A percentile compares a stretch with the other conserved stretches of the same genome.
phyloP scores from a whole-genome alignment of 345 rosid genomes.

The Cochlearia excelsa region DNA sequence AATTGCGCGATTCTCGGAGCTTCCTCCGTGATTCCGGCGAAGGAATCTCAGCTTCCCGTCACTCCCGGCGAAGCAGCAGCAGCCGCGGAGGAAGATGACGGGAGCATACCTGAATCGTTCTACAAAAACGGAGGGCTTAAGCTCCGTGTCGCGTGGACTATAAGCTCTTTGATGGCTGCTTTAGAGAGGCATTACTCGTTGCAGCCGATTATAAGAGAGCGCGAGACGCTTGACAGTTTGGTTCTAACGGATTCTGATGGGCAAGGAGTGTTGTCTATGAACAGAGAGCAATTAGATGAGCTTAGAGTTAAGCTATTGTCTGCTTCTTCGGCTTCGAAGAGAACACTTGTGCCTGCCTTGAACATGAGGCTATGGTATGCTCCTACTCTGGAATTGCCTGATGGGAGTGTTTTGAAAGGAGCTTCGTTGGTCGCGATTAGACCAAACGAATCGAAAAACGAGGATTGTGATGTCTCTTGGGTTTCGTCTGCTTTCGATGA shows the following conservation, averaged over 20 bases:
- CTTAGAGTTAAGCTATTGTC: constrained; percentile 83
- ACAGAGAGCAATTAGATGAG: constrained; percentile 88
- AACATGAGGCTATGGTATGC: constrained; percentile 98
- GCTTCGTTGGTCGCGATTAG: constrained; percentile 91
- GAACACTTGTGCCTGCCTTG: constrained; percentile 88
- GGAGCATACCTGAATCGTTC: constrained; percentile 21
- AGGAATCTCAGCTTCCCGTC: neutral
- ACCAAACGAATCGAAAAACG: constrained; percentile 75
- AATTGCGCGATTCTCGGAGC: constrained; percentile 93
- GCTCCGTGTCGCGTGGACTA: neutral
- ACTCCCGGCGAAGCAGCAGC: constrained; percentile 15
- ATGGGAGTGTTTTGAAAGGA: constrained; percentile 77
- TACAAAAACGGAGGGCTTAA: neutral
- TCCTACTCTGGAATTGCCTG: constrained; percentile 71
- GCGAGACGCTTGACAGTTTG: constrained; percentile 73
- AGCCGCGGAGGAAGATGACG: constrained; percentile 55
- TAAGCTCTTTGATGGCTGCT: constrained; percentile 66
- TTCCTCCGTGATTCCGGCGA: constrained; percentile 49
- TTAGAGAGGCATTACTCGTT: constrained; percentile 88
- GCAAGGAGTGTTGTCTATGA: constrained; percentile 90
- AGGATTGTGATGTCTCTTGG: constrained; percentile 74
- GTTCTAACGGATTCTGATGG: constrained; percentile 82
- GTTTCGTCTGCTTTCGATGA: constrained; percentile 78
- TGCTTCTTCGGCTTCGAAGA: constrained; percentile 88
- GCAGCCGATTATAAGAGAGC: constrained; percentile 89